Evolutionary conservation across 257 asterid genomes (phyloP).

Genomic region (Nicotiana obtusifolia): DNA sequence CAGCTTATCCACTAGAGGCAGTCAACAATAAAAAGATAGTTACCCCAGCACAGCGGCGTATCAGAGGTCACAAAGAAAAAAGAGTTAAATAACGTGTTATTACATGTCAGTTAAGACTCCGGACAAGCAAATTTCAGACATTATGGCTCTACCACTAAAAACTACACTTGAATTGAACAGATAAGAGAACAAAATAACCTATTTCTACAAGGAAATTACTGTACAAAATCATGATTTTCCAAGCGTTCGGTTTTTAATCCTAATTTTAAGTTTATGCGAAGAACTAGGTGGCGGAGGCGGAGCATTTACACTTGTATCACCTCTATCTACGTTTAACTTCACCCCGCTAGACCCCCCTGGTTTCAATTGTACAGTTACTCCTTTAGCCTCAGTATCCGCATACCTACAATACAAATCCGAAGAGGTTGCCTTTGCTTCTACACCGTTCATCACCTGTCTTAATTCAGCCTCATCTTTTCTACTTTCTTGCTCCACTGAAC

Average conservation of each 20-base stretch:
- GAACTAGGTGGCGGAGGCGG: conserved; percentile 31
- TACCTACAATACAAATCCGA: conserved; percentile 15
- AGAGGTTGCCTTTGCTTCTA: conserved; percentile 21
- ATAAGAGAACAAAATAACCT: not conserved
- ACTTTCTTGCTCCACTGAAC: conserved; percentile 10
- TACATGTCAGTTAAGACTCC: not conserved
- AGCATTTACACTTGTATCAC: conserved; percentile 31
- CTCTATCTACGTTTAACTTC: conserved; percentile 29
- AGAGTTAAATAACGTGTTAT: not conserved
- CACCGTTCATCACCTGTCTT: conserved; percentile 20
- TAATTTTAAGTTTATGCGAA: conserved; percentile 68
- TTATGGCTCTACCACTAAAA: not conserved
- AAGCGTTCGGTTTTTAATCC: conserved; percentile 61
- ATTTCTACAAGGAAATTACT: not conserved
- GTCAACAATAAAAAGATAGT: not conserved
- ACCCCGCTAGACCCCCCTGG: conserved; percentile 32
- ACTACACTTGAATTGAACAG: not conserved
- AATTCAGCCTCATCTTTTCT: conserved; percentile 16
- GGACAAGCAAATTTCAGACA: not conserved
- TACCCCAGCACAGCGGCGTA: too few species aligned
- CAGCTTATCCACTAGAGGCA: not conserved
- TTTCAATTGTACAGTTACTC: conserved; percentile 17
- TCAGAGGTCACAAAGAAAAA: not conserved
- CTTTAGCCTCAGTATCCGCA: conserved; percentile 17
- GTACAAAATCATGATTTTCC: conserved; percentile 34